Percentiles rank a stretch among this genome's conserved stretches.
Evolutionary conservation across 495 filamentous ascomycete species (phyloP).

Genomic region (Neurospora hispaniola): DNA sequence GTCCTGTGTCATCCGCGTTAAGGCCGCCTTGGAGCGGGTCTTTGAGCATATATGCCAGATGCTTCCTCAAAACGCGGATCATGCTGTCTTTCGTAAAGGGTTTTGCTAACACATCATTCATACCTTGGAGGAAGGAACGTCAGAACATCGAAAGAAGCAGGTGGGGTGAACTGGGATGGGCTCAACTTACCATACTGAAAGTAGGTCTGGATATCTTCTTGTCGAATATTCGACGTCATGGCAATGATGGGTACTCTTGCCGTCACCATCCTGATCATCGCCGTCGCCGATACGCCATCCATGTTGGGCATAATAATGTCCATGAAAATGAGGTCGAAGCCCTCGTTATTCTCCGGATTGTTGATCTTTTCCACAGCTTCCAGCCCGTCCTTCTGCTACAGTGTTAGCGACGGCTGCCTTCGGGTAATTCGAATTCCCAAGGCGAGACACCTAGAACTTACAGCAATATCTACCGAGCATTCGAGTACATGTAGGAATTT

Average conservation of each 20-base stretch:
- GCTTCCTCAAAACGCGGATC: slow-evolving; percentile 79
- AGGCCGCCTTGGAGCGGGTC: slow-evolving; percentile 24
- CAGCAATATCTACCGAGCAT: slow-evolving; percentile 83
- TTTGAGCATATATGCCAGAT: slow-evolving; percentile 62
- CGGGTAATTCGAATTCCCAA: neutral
- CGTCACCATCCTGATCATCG: slow-evolving; percentile 84
- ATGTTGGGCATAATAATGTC: slow-evolving; percentile 98
- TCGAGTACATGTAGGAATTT: slow-evolving; percentile 87
- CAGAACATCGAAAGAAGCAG: slow-evolving; percentile 7
- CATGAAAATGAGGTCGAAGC: slow-evolving; percentile 94
- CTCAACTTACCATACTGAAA: slow-evolving; percentile 80
- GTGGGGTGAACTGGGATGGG: neutral
- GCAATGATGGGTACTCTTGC: slow-evolving; percentile 81
- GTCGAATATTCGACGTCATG: slow-evolving; percentile 97
- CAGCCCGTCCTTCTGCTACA: slow-evolving; percentile 52
- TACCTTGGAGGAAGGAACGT: slow-evolving; percentile 47
- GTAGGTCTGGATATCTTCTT: slow-evolving; percentile 94
- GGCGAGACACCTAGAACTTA: slow-evolving; percentile 39
- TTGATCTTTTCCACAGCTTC: slow-evolving; percentile 92
- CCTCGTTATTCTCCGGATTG: slow-evolving; percentile 42
- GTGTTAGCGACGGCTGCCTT: neutral
- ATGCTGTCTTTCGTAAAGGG: slow-evolving; percentile 96
- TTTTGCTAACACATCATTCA: slow-evolving; percentile 96
- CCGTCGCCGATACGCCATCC: slow-evolving; percentile 89
- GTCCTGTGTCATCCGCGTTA: slow-evolving; percentile 3